A percentile compares a stretch with the other conserved stretches of the same genome.
These are phyloP conservation scores for Tetrapisispora taiwanensis DNA, from an alignment of 805 yeast species.

Conservation along the genomic window DNA sequence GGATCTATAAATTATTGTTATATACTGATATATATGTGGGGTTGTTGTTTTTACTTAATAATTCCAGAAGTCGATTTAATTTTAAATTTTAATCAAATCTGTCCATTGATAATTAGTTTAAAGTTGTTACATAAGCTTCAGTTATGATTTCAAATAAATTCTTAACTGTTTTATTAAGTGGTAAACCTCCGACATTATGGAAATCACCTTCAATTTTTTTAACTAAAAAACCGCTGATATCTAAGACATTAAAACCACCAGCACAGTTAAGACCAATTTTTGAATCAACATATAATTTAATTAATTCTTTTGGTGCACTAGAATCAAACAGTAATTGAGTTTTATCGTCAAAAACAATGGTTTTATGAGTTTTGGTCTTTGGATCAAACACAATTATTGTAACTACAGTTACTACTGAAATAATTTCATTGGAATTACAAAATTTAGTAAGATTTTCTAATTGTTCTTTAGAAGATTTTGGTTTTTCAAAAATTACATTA, in stretches of 20 bases:
- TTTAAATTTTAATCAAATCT: too few relatives aligned
- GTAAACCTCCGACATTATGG: constrained; percentile 81
- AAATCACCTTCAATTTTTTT: constrained; percentile 65
- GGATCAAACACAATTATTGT: constrained; percentile 31
- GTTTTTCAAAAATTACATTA: constrained; percentile 69
- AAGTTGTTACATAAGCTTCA: background rate
- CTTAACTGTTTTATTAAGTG: constrained; percentile 36
- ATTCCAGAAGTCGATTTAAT: too few relatives aligned
- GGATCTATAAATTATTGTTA: too few relatives aligned
- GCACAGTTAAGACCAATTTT: constrained; percentile 78
- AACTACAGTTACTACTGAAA: constrained; percentile 47
- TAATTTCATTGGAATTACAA: constrained; percentile 35
- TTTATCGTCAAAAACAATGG: constrained; percentile 31
- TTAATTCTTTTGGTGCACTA: constrained; percentile 40
- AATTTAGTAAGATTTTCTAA: constrained; percentile 37
- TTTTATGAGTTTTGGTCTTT: constrained; percentile 4
- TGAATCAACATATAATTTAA: constrained; percentile 52
- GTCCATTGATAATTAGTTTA: too few relatives aligned
- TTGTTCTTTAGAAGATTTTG: constrained; percentile 44
- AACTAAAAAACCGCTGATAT: constrained; percentile 56
- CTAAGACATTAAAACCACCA: constrained; percentile 87
- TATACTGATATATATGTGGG: too few relatives aligned
- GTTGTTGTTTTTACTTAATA: too few relatives aligned
- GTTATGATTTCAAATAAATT: background rate
- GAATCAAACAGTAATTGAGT: constrained; percentile 36